These are phyloP conservation scores for Dichotomopilus funicola DNA, from an alignment of 2,329 filamentous ascomycete genomes.

Conservation along the genomic window DNA sequence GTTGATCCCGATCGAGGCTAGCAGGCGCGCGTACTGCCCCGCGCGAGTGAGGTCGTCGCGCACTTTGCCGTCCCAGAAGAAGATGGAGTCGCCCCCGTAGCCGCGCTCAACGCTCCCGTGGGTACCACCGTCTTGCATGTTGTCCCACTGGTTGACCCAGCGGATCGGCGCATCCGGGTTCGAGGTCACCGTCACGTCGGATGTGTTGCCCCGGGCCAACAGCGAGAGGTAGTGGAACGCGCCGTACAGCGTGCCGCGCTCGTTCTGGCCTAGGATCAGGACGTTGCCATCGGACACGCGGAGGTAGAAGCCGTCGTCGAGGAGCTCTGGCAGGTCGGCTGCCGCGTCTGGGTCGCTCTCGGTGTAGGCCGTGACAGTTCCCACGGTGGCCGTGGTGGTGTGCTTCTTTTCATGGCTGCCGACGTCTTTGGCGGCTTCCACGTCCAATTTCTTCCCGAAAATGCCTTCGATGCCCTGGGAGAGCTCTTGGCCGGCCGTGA, in stretches of 20 bases:
- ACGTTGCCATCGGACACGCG: conserved; percentile 40
- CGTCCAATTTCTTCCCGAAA: conserved; percentile 40
- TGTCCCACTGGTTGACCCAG: conserved; percentile 71
- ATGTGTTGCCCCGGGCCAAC: conserved; percentile 54
- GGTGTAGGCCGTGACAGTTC: conserved; percentile 40
- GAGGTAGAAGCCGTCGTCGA: conserved; percentile 57
- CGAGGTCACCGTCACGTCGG: conserved; percentile 39
- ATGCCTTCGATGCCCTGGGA: conserved; percentile 51
- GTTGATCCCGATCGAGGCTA: conserved; percentile 62
- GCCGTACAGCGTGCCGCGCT: conserved; percentile 62
- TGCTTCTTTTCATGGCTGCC: neutral
- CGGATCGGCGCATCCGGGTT: conserved; percentile 56
- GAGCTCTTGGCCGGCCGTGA: conserved; percentile 53
- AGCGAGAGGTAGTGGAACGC: conserved; percentile 62
- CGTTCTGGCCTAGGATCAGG: conserved; percentile 57
- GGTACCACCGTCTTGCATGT: conserved; percentile 37
- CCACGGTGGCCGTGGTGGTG: conserved; percentile 37
- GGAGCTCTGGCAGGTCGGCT: conserved; percentile 33
- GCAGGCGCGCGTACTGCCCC: conserved; percentile 56
- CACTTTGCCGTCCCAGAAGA: conserved; percentile 53
- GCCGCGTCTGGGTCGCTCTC: conserved; percentile 28
- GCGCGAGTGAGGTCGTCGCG: conserved; percentile 54
- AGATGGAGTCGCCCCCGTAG: conserved; percentile 62
- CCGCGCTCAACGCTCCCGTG: conserved; percentile 62
- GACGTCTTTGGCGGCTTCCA: conserved; percentile 7